Base-by-base conservation (phyloP, 2,329 filamentous ascomycete genomes). In the Aspergillus calidoustus region DNA sequence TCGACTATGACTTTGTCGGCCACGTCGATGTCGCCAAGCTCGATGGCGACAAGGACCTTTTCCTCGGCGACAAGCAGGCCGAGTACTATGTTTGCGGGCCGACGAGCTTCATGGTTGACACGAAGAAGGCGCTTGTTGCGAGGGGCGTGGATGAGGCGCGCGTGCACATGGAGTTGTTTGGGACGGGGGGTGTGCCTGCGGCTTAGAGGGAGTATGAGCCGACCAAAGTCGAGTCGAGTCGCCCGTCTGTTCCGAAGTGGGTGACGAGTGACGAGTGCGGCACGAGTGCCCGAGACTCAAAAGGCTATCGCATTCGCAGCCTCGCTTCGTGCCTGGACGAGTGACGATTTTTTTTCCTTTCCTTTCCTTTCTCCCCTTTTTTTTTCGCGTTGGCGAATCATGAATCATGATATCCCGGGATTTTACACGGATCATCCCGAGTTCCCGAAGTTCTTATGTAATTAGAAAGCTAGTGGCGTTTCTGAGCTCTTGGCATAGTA, bases 1-100 rank as follows among this genome's bases (percentile, higher is more conserved):
- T 80, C 4, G 82, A 90, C 66, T 91, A 88, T 73, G 77, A 89
- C 60, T 81, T 86, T 67, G 76, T 78, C 8, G 86, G 89, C 3
- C 81, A 86, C 7, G 76, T 91, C 17, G 81, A 87, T 60, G 73
- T 93, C n/a, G 75, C 79, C 34, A 82, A 80, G 58, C 72, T 91
- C 43, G 82, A 85, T 64, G 72, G 76, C 25, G 78, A 84, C 8
- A 70, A 76, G 0, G 79, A 85, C 50, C 77, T 93, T n/a, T 86
- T 83, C 66, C 71, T 88, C 1, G 77, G 80, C 22, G 79, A 89
- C 67, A 54, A 75, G 0, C 76, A 76, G 48, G 82, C 91, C 0
- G 80, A 87, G 69, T 93, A 92, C 74, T 93, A 86, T 68, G 78
- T 91, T 57, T 93, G 91, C 70, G 91, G 91, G 0, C 90, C 91